phyloP scores from a whole-genome alignment of 139 green algal species.

The Edaphochlamys debaryana region DNA sequence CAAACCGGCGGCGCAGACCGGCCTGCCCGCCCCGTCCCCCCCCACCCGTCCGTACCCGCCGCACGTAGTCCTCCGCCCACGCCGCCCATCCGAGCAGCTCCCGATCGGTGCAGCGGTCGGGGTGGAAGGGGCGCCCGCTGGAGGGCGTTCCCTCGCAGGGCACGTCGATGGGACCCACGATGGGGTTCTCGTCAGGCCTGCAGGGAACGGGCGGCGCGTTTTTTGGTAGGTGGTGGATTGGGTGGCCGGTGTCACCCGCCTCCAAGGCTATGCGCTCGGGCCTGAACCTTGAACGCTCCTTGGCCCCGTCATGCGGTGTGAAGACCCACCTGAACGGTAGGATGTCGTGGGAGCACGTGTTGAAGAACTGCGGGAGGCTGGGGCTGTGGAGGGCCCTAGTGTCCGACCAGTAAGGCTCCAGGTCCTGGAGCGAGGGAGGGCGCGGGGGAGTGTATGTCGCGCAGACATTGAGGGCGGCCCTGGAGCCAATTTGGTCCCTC shows the following conservation, averaged over 20 bases:
- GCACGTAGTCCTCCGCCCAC: constrained; percentile 2
- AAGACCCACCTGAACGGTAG: background rate
- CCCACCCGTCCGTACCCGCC: background rate
- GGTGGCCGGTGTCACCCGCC: background rate
- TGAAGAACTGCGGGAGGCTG: constrained; percentile 15
- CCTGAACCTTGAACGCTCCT: too few relatives aligned
- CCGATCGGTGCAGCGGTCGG: background rate
- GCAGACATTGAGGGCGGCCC: too few relatives aligned
- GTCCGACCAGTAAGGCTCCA: background rate
- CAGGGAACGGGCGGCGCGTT: background rate
- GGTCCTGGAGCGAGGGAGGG: background rate
- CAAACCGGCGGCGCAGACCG: too few relatives aligned
- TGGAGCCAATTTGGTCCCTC: background rate
- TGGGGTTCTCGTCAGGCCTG: background rate
- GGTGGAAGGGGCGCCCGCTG: constrained; percentile 5
- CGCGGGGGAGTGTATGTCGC: too few relatives aligned
- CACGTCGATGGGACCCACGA: constrained; percentile 33
- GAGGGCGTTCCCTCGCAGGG: constrained; percentile 6
- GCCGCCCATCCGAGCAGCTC: constrained; percentile 31
- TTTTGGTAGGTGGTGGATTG: too few relatives aligned
- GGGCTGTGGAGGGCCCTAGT: background rate
- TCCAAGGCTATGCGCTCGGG: too few relatives aligned
- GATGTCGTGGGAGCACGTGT: background rate
- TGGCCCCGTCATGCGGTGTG: background rate
- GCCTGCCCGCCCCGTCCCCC: background rate